A percentile compares a stretch with the other conserved stretches of the same genome.
Conservation (phyloP, 192 early-diverging fungal genomes). For the Entomortierella chlamydospora region DNA sequence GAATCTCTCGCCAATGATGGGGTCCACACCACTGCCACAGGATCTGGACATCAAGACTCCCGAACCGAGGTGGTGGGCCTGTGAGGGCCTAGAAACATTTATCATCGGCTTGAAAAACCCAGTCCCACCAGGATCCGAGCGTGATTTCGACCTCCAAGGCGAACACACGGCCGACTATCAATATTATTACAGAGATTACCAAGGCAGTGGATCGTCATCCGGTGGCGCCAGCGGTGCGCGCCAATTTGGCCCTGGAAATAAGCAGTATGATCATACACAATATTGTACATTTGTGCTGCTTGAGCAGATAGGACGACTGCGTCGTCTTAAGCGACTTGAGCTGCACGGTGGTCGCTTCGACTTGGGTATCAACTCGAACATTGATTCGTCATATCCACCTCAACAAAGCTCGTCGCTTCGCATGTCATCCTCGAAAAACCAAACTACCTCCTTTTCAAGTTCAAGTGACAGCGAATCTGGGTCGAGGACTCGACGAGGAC, state of each 20-base stretch:
- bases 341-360: conserved; percentile 31
- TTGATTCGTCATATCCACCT: background rate
- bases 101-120: conserved; percentile 29
- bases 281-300: conserved; percentile 26
- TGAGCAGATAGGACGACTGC: conserved; percentile 22
- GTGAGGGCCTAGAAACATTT: conserved; percentile 23
- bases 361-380: background rate
- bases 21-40: background rate
- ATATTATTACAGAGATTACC: conserved; percentile 20
- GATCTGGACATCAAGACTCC: background rate
- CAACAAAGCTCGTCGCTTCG: background rate
- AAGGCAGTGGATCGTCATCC: conserved; percentile 4
- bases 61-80: conserved; percentile 18
- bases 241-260: background rate
- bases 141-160: background rate
- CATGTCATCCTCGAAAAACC: background rate
- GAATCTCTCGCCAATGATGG: background rate
- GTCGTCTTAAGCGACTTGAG: conserved; percentile 12
- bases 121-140: background rate
- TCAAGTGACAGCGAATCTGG: background rate
- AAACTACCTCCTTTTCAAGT: too few relatives aligned
- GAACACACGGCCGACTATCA: conserved; percentile 10
- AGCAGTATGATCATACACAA: conserved; percentile 16
- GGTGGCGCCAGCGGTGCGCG: background rate
- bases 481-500: background rate